A percentile compares a stretch with the other conserved stretches of the same genome.
phyloP scores from a whole-genome alignment of 306 rosid species.

The Pterocarpus macrocarpus region DNA sequence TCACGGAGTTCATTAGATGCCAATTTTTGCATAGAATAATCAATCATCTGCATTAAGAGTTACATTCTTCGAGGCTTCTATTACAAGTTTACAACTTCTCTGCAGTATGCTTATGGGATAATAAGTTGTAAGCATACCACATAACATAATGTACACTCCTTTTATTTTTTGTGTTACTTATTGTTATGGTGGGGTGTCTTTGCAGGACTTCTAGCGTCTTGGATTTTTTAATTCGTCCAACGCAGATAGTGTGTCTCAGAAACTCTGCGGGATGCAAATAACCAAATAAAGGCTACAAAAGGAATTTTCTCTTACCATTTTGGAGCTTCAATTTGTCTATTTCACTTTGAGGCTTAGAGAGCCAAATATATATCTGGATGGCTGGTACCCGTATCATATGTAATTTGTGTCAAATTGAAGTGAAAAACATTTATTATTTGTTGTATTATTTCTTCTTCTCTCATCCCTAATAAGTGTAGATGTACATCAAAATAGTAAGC shows the following conservation, averaged over 20 bases:
- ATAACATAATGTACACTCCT: background rate
- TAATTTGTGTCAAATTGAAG: background rate
- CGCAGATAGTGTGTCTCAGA: slow-evolving; percentile 24
- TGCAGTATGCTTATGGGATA: background rate
- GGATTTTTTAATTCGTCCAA: slow-evolving; percentile 3
- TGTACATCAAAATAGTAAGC: background rate
- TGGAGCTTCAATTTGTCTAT: slow-evolving; percentile 3
- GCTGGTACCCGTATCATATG: background rate
- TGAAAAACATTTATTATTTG: background rate
- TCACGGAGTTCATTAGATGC: background rate
- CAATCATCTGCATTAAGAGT: background rate
- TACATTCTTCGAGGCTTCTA: background rate
- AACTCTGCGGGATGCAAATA: slow-evolving; percentile 15
- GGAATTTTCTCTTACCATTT: background rate
- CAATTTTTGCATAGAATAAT: background rate
- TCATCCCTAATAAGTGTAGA: background rate
- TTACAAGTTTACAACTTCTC: background rate
- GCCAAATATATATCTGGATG: background rate
- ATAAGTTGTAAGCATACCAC: background rate
- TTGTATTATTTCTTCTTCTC: background rate
- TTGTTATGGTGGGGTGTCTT: background rate
- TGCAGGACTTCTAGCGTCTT: slow-evolving; percentile 30
- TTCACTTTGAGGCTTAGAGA: background rate
- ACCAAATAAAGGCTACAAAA: slow-evolving; percentile 16
- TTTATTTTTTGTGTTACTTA: background rate